phyloP scores from a whole-genome alignment of 805 yeast species.

The Ogataea thermomethanolica region DNA sequence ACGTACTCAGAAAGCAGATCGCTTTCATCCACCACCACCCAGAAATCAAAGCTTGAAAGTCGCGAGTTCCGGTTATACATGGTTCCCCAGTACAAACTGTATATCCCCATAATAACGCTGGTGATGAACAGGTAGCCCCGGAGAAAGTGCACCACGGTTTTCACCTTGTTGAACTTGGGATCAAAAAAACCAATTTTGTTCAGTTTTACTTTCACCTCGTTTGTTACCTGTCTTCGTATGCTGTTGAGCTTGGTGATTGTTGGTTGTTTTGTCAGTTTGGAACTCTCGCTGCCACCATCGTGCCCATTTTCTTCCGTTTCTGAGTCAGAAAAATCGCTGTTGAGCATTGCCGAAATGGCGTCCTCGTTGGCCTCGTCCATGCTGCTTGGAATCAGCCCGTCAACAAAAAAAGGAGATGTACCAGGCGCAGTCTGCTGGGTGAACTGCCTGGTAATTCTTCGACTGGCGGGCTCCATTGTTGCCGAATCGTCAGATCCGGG shows the following conservation, averaged over 20 bases:
- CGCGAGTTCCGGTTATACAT: conserved; percentile 30
- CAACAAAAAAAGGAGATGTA: conserved; percentile 14
- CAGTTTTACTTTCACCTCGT: conserved; percentile 19
- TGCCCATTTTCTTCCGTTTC: conserved; percentile 2
- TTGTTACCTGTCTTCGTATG: conserved; percentile 16
- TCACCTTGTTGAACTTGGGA: conserved; percentile 20
- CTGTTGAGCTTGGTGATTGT: conserved; percentile 11
- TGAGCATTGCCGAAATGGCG: conserved; percentile 16
- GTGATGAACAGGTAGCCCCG: conserved; percentile 33
- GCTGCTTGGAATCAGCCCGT: conserved; percentile 15
- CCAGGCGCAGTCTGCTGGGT: conserved; percentile 11
- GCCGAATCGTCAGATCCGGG: conserved; percentile 4
- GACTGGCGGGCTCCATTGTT: conserved; percentile 3
- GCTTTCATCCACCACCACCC: conserved; percentile 30
- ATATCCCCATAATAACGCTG: conserved; percentile 33
- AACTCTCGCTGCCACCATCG: neutral
- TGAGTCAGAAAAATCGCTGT: conserved; percentile 11
- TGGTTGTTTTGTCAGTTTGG: neutral
- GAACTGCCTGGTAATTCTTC: conserved; percentile 15
- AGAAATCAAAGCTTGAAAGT: conserved; percentile 31
- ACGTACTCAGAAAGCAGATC: conserved; percentile 31
- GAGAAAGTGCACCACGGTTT: conserved; percentile 16
- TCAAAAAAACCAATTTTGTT: conserved; percentile 28
- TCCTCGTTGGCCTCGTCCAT: conserved; percentile 15
- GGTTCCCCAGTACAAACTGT: conserved; percentile 44